Conservation (phyloP, 805 yeast species). For the Metschnikowia kunwiensis region DNA sequence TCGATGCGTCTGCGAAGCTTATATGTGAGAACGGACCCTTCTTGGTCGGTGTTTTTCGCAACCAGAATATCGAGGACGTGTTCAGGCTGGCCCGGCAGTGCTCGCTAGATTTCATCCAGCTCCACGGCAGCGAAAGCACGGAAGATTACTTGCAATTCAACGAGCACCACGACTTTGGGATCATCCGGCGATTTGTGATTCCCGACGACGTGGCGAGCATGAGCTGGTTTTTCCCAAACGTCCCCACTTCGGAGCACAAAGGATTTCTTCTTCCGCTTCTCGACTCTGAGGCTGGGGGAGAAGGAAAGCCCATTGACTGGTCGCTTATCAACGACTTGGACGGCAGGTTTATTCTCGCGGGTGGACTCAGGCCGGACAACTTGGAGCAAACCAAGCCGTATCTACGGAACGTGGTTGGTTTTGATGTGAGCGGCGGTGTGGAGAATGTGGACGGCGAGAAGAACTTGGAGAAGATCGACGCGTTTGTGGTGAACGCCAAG, state of each 20-base stretch:
- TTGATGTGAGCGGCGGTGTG: constrained; percentile 94
- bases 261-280: constrained; percentile 59
- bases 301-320: constrained; percentile 84
- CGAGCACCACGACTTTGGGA: constrained; percentile 45
- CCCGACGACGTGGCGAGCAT: constrained; percentile 51
- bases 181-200: constrained; percentile 65
- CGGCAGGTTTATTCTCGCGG: constrained; percentile 68
- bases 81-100: constrained; percentile 39
- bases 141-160: constrained; percentile 52
- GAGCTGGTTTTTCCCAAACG: constrained; percentile 18
- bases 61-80: constrained; percentile 70
- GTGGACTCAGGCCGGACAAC: constrained; percentile 81
- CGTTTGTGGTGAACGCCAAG: constrained; percentile 56
- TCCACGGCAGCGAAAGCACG: constrained; percentile 67
- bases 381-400: constrained; percentile 48
- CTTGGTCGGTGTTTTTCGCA: constrained; percentile 86
- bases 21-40: constrained; percentile 53
- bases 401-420: constrained; percentile 72
- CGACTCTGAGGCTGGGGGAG: constrained; percentile 91
- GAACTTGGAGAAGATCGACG: constrained; percentile 58
- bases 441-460: constrained; percentile 71
- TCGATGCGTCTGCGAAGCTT: constrained; percentile 23
- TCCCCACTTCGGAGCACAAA: constrained; percentile 8
- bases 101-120: constrained; percentile 73
- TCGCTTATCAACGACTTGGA: constrained; percentile 20